Evolutionary conservation across 2,329 filamentous ascomycete genomes (phyloP), one percentile per base, ranked within the genome.

Genomic region (Pseudogymnoascus sp.): DNA sequence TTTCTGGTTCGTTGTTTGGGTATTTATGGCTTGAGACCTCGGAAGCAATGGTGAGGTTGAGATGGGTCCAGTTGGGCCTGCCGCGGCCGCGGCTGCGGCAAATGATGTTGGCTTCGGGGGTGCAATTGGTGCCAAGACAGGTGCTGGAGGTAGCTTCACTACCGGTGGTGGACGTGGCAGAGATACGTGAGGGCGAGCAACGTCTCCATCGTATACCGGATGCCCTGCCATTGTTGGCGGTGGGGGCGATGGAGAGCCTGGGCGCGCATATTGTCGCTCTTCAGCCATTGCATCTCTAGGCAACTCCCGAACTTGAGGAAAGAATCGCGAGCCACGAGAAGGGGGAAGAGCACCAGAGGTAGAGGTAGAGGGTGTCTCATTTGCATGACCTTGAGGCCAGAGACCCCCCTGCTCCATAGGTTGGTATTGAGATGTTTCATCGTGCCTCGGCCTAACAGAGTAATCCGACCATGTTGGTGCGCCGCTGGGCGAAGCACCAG

Each of bases 111-210:
- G 79, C 14, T 72, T 76, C 10, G 79, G 77, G 37, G 77, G 78
- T 60, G 75, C 69, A 38, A 77, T 76, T 53, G 77, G 72, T 63
- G 73, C 71, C 21, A 77, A 71, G 59, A 76, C 73, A 16, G 78
- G 76, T 23, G 77, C 72, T 6, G 90, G 91, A 2, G 91, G 92
- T 3, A 97, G 81, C 71, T 88, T 91, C 11, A 97, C 92, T 25
- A 91, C 83, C 33, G 91, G 90, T 62, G 87, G 82, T 6, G 86
- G 84, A 38, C 79, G 83, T 0, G 90, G 90, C 7, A 92, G 76
- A 37, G 84, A 85, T 6, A 92, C 89, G 63, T 87, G 82, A 3
- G 90, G 89, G 64, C 82, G 84, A 35, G 77, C 76, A 1, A 77
- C 78, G 69, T 90, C 84, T 31, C 88, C 87, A 67, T 87, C 84